Evolutionary conservation across 2,329 filamentous ascomycete species (phyloP).

Genomic region (Xylogone sp.): DNA sequence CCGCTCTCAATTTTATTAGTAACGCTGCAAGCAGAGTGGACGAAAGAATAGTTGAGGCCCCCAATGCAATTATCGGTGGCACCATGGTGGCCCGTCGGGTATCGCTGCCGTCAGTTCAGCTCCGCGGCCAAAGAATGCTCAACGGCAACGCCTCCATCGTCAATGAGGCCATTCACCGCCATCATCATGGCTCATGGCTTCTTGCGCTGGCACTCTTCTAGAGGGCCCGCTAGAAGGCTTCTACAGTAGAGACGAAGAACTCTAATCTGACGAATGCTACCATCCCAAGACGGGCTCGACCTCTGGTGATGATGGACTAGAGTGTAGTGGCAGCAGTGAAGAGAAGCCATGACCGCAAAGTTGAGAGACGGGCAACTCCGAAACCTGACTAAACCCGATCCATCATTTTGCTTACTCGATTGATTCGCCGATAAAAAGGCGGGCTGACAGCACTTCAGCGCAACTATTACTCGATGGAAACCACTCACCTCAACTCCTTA

Average conservation of each 20-base stretch:
- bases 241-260: too few species aligned
- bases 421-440: background rate
- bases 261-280: too few species aligned
- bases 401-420: background rate
- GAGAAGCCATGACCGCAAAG: background rate
- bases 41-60: background rate
- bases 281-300: too few species aligned
- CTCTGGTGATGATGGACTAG: background rate
- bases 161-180: too few species aligned
- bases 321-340: background rate
- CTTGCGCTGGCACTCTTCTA: too few species aligned
- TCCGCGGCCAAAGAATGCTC: too few species aligned
- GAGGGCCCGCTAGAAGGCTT: too few species aligned
- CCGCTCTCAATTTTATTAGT: background rate
- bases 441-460: background rate
- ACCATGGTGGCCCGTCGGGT: too few species aligned
- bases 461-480: background rate
- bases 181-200: too few species aligned
- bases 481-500: background rate
- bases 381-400: background rate
- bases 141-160: too few species aligned
- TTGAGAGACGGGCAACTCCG: background rate
- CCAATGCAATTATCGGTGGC: too few species aligned
- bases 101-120: too few species aligned
- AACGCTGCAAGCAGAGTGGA: background rate